Evolutionary conservation across 2,329 filamentous ascomycete species (phyloP).

Genomic region (Fusarium tricinctum): DNA sequence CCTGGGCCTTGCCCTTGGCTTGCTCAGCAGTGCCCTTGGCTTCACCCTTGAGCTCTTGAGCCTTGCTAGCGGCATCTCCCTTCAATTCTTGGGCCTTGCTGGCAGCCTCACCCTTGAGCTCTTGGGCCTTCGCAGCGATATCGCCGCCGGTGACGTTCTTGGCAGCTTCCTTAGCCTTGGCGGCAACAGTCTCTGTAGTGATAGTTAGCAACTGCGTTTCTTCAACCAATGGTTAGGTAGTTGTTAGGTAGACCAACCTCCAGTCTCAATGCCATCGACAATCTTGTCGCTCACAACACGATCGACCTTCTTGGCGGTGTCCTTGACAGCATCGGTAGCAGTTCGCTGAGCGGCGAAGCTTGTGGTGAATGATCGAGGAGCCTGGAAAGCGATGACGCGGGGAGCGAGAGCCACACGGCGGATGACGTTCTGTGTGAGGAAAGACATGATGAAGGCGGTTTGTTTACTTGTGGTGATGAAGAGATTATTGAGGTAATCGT

Average conservation of each 20-base stretch:
- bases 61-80: conserved; percentile 61
- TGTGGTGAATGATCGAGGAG: conserved; percentile 66
- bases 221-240: neutral
- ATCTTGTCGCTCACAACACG: conserved; percentile 72
- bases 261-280: conserved; percentile 71
- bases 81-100: conserved; percentile 56
- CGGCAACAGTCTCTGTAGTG: conserved; percentile 55
- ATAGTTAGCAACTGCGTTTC: conserved; percentile 24
- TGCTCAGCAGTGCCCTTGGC: conserved; percentile 59
- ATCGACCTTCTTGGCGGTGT: conserved; percentile 71
- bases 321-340: conserved; percentile 69
- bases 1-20: conserved; percentile 53
- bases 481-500: neutral
- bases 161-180: conserved; percentile 64
- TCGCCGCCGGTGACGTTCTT: conserved; percentile 53
- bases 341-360: conserved; percentile 62
- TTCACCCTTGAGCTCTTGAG: conserved; percentile 58
- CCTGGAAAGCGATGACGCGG: conserved; percentile 56
- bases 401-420: conserved; percentile 60
- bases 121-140: conserved; percentile 53
- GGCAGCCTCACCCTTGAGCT: conserved; percentile 56
- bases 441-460: conserved; percentile 61
- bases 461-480: conserved; percentile 7
- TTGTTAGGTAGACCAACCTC: conserved; percentile 59
- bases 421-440: conserved; percentile 62